These are phyloP conservation scores for Euphorbia lathyris DNA, from an alignment of 345 rosid genomes.

Conservation along the genomic window DNA sequence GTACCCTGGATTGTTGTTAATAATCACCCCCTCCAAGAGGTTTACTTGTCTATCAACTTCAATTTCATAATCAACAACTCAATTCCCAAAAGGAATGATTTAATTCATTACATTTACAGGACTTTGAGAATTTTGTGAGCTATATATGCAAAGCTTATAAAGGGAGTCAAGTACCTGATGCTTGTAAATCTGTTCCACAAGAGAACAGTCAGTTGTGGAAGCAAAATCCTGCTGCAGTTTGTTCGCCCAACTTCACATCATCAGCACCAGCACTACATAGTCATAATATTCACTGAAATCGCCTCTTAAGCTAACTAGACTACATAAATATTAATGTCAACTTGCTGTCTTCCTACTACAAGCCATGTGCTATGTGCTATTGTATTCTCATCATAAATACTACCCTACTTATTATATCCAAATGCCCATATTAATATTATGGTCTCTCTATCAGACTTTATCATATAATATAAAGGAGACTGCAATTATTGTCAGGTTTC, in stretches of 20 bases:
- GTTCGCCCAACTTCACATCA: conserved; percentile 18
- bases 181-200: conserved; percentile 30
- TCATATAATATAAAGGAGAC: neutral
- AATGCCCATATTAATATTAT: too few relatives aligned
- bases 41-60: conserved; percentile 1
- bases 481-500: conserved; percentile 1
- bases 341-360: neutral
- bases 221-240: conserved; percentile 14
- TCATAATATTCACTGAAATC: too few relatives aligned
- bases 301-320: too few relatives aligned
- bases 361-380: neutral
- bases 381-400: neutral
- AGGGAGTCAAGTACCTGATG: conserved; percentile 46
- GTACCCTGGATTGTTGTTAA: conserved; percentile 73
- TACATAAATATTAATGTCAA: too few relatives aligned
- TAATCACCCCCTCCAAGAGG: conserved; percentile 46
- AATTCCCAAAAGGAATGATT: too few relatives aligned
- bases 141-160: conserved; percentile 58
- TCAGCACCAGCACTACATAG: neutral
- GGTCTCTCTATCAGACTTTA: too few relatives aligned
- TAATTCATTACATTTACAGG: conserved; percentile 28
- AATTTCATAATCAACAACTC: too few relatives aligned
- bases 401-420: too few relatives aligned
- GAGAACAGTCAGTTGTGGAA: neutral
- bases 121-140: conserved; percentile 43